Evolutionary conservation across 495 filamentous ascomycete genomes (phyloP).

Genomic region (Neurospora sp.): DNA sequence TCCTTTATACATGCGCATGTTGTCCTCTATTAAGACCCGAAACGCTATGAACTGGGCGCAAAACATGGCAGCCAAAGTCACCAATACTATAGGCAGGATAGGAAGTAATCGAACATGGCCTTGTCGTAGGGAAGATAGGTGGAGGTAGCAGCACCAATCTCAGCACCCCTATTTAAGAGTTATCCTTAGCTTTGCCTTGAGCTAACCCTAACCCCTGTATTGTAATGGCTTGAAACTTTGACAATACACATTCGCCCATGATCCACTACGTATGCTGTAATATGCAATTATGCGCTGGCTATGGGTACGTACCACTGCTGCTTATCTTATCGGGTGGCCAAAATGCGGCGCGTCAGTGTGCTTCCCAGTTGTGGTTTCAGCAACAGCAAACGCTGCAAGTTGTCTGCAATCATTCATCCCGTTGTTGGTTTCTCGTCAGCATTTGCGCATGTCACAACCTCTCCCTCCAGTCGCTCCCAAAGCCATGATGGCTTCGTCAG

Average conservation of each 20-base stretch:
- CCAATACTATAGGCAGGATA: not conserved
- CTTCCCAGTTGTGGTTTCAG: not conserved
- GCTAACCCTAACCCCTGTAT: not conserved
- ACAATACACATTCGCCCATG: not conserved
- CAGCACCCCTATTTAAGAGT: slow-evolving; percentile 59
- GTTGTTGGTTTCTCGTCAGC: not conserved
- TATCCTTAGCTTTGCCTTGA: not conserved
- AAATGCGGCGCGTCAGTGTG: not conserved
- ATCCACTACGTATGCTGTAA: not conserved
- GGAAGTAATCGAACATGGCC: slow-evolving; percentile 88
- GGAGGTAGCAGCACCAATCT: slow-evolving; percentile 94
- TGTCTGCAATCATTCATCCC: not conserved
- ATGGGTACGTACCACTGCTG: not conserved
- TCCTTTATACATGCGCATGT: not conserved
- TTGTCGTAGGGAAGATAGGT: slow-evolving; percentile 88
- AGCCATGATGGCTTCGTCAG: not conserved
- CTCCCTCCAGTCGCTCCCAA: not conserved
- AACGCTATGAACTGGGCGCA: not conserved
- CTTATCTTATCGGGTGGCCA: not conserved
- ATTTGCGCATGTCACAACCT: not conserved
- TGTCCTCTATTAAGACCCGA: not conserved
- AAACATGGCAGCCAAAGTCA: not conserved
- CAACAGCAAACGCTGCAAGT: not conserved
- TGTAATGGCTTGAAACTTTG: not conserved
- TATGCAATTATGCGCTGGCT: not conserved